These are phyloP conservation scores for Akanthomyces uredinophilus DNA, from an alignment of 2,329 filamentous ascomycete genomes.

Conservation along the genomic window DNA sequence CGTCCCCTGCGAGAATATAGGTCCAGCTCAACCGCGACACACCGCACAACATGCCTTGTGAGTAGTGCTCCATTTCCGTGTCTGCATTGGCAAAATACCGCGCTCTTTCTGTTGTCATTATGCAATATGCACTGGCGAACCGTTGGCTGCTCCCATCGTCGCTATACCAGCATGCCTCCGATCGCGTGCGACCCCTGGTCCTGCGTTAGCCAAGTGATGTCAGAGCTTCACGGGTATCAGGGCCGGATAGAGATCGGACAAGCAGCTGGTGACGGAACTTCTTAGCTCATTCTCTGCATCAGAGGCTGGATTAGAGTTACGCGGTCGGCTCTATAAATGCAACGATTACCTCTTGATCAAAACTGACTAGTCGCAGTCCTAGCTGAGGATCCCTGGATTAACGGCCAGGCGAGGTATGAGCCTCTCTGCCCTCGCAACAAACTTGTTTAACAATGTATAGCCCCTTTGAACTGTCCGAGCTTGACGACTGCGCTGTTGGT, in stretches of 20 bases:
- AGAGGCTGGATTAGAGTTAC: background rate
- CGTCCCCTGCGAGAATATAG: background rate
- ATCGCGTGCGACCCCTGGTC: background rate
- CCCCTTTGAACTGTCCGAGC: constrained; percentile 59
- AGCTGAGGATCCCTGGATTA: constrained; percentile 37
- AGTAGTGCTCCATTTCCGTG: background rate
- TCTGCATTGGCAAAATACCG: background rate
- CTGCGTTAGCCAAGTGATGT: background rate
- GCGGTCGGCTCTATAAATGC: background rate
- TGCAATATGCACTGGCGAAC: background rate
- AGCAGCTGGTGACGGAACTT: background rate
- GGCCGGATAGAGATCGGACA: background rate
- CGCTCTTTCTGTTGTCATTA: background rate
- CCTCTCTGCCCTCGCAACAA: background rate
- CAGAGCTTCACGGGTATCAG: background rate
- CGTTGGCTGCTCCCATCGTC: background rate
- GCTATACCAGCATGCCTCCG: background rate
- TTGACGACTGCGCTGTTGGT: constrained; percentile 71
- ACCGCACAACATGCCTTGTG: constrained; percentile 14
- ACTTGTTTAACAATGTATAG: constrained; percentile 29
- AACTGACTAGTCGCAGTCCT: constrained; percentile 24
- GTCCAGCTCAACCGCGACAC: background rate
- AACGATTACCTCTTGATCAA: background rate
- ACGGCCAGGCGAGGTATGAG: constrained; percentile 27
- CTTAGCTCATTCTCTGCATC: background rate